Base-by-base conservation (phyloP, 1,284 basidiomycete species). In the Chalciporus sp. region DNA sequence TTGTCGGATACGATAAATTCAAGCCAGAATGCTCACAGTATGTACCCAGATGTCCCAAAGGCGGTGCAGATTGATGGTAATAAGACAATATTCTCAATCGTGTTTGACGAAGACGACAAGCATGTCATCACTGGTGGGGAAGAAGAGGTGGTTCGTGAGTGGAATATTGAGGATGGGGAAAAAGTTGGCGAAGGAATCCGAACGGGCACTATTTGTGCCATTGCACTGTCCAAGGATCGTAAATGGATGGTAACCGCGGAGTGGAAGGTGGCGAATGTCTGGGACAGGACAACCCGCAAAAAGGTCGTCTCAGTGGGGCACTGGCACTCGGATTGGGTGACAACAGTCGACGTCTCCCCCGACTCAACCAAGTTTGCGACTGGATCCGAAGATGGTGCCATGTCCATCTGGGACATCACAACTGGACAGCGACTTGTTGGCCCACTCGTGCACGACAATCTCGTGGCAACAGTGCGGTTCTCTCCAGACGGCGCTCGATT, bases 211-310 rank as follows among this genome's bases (percentile, higher is more conserved):
- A 47, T 61, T 3, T 39, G 2, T 7, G 35, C 42, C 2, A 10
- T 17, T 1, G 52, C 51, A 3, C 12, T 62, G 2, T 60, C 58
- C 0, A 47, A 35, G 6, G 47, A 62, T 26, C 8, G 14, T 6
- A 61, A 51, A 28, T 41, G 59, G 59, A 7, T 61, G n/a, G 57
- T 23, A 23, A 48, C 40, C 16, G 46, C 45, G 49, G 45, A 7
- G 27, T 43, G 14, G 40, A 56, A 35, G 7, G 35, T 43, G 14
- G 6, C 39, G 8, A 14, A 31, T 26, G 26, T 56, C 19, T 54
- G 55, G 52, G n/a, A 56, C 29, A 27, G 41, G 7, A 33, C 37
- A 16, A 35, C 52, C 17, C 45, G 41, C 16, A n/a, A 43, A n/a
- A 14, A 4, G 42, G n/a, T 29, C 16, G 9, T 27, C 8, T 16